Evolutionary conservation across 225 moss, liverwort and hornwort genomes (phyloP), one percentile per base, ranked within the genome.

Genomic region (Sphagnum contortum): DNA sequence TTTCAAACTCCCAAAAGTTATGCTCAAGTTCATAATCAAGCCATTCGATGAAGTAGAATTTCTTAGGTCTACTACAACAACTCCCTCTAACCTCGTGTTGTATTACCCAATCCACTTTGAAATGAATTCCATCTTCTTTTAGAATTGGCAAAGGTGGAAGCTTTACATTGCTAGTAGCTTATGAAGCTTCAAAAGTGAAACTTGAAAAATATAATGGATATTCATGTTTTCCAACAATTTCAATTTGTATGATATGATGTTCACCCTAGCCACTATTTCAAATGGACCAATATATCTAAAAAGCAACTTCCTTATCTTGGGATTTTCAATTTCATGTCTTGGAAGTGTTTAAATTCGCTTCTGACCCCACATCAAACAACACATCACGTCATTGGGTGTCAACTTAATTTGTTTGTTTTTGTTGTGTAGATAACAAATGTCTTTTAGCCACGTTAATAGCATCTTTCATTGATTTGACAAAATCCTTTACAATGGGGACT

Each of bases 251-350:
- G 11, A 5, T 58, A 58, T 29, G 8, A 58, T 29, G 8, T n/a
- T 29, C 5, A 7, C 0, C 11, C 11, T 58, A 4, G 6, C 57
- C 4, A 6, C 1, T 4, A 58, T 29, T 29, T 58, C 11, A 29
- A 58, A 58, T n/a, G 57, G 11, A 58, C 57, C 57, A 58, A 58
- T 58, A 12, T 29, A 58, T 58, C 57, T 58, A 58, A n/a, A 2
- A 6, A 58, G 11, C 29, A 58, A 58, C 2, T 58, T 58, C 57
- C 57, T 58, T 6, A 58, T 29, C 12, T 58, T 8, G 11, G 57
- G 57, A 29, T 58, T n/a, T 3, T 58, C 11, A 58, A 58, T 1
- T 58, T 6, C 5, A 58, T 58, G 11, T 29, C 29, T 58, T 58
- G 5, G 57, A 6, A 6, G 11, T 58, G 29, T 2, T 58, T 29